Percentiles rank a stretch among this genome's conserved stretches.
phyloP scores from a whole-genome alignment of 2,329 filamentous ascomycete genomes.

The Pseudocercospora pini-densiflorae region DNA sequence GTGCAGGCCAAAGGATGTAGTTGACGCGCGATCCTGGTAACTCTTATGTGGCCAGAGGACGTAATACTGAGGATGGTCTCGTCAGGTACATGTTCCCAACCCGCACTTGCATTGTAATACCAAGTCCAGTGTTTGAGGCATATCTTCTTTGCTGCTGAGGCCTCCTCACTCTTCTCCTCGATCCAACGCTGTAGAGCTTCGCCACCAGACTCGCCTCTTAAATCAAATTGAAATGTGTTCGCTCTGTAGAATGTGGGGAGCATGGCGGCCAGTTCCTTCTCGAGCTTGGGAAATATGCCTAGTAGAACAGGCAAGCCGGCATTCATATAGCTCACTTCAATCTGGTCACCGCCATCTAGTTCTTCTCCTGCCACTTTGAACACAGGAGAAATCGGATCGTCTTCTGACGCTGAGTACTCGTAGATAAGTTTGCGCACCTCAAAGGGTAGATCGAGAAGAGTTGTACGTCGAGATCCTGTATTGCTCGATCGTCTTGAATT shows the following conservation, averaged over 20 bases:
- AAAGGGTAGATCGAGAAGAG: conserved; percentile 17
- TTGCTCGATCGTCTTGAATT: not conserved
- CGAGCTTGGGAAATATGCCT: conserved; percentile 11
- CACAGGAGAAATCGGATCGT: conserved; percentile 14
- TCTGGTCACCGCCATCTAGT: not conserved
- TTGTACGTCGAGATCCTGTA: not conserved
- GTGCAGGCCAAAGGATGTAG: conserved; percentile 17
- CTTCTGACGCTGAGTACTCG: conserved; percentile 12
- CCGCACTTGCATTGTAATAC: conserved; percentile 18
- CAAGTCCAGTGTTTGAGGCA: conserved; percentile 25
- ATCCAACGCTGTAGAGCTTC: conserved; percentile 18
- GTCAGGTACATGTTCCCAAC: conserved; percentile 21
- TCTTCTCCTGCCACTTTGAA: not conserved
- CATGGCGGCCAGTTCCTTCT: conserved; percentile 7
- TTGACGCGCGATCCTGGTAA: conserved; percentile 16
- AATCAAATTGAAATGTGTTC: conserved; percentile 26
- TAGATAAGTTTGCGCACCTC: conserved; percentile 24
- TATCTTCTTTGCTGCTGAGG: conserved; percentile 19
- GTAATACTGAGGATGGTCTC: conserved; percentile 20
- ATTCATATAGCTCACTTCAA: not conserved
- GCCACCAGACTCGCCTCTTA: conserved; percentile 15
- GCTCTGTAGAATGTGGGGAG: conserved; percentile 20
- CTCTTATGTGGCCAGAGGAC: conserved; percentile 16
- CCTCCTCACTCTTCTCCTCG: conserved; percentile 17
- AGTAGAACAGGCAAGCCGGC: conserved; percentile 18